A percentile compares a stretch with the other conserved stretches of the same genome.
phyloP scores from a whole-genome alignment of 305 asterid species.

The Rubia tinctorum region DNA sequence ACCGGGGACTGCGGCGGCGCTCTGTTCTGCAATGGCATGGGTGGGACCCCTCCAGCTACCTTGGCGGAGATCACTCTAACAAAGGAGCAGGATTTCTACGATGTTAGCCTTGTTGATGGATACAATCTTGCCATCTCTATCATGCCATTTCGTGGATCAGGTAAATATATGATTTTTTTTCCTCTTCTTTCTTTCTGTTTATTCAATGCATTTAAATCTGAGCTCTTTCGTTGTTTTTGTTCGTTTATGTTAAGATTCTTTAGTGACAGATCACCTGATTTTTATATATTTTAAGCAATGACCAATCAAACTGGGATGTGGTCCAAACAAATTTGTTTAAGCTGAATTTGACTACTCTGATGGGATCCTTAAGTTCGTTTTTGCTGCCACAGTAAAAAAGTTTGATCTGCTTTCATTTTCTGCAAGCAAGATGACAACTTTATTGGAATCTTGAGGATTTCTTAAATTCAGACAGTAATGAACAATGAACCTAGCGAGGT shows the following conservation, averaged over 20 bases:
- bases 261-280: slow-evolving; percentile 7
- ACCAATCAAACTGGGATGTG: not conserved
- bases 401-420: not conserved
- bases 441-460: not conserved
- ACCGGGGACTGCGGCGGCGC: slow-evolving; percentile 85
- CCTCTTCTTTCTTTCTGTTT: not conserved
- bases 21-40: slow-evolving; percentile 62
- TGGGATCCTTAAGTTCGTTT: not conserved
- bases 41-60: slow-evolving; percentile 69
- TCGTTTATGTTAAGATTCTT: not conserved
- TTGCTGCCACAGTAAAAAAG: not conserved
- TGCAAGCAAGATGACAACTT: not conserved
- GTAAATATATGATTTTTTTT: slow-evolving; percentile 11
- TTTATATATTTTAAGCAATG: not conserved
- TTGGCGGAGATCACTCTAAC: slow-evolving; percentile 70
- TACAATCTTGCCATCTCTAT: slow-evolving; percentile 55
- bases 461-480: no score
- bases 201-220: not conserved
- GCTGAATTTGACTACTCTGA: not conserved
- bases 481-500: not conserved
- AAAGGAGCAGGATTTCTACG: slow-evolving; percentile 62
- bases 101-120: slow-evolving; percentile 86
- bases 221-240: not conserved
- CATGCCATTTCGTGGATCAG: slow-evolving; percentile 40
- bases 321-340: not conserved